These are phyloP conservation scores for Auricularia sp. DNA, from an alignment of 768 basidiomycete species.

Conservation along the genomic window DNA sequence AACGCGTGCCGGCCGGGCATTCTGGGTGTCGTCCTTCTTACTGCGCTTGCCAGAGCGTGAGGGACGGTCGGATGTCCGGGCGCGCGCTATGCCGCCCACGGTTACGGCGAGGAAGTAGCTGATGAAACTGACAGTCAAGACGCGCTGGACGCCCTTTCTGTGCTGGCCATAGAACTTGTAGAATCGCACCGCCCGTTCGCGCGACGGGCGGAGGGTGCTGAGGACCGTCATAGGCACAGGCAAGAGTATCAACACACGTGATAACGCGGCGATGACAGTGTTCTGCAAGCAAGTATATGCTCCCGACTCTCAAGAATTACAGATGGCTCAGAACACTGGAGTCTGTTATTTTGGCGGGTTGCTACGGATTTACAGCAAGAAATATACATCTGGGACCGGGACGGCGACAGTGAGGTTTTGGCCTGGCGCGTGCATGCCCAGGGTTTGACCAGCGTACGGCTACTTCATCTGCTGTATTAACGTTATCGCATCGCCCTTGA, in stretches of 20 bases:
- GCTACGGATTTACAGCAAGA: too few species aligned
- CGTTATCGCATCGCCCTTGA: conserved; percentile 99
- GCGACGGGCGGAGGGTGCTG: not conserved
- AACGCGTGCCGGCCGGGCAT: conserved; percentile 46
- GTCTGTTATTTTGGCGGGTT: too few species aligned
- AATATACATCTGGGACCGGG: too few species aligned
- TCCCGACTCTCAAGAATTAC: too few species aligned
- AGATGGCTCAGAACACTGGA: too few species aligned
- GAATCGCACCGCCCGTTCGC: conserved; percentile 15
- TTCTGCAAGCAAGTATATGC: too few species aligned
- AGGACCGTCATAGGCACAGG: not conserved
- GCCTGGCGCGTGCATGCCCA: too few species aligned
- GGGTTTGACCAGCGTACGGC: too few species aligned
- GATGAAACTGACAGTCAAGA: conserved; percentile 60
- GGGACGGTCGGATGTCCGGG: conserved; percentile 17
- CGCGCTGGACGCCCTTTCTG: conserved; percentile 62
- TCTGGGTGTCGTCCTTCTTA: conserved; percentile 23
- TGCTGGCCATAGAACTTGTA: conserved; percentile 48
- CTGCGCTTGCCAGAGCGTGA: conserved; percentile 27
- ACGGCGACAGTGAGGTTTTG: too few species aligned
- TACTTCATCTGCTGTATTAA: conserved; percentile 60
- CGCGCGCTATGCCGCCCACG: conserved; percentile 44
- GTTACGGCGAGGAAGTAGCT: conserved; percentile 59
- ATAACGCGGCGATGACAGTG: not conserved
- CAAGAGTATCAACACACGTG: not conserved